phyloP scores from a whole-genome alignment of 148 eudicot species.

The Beta vulgaris region DNA sequence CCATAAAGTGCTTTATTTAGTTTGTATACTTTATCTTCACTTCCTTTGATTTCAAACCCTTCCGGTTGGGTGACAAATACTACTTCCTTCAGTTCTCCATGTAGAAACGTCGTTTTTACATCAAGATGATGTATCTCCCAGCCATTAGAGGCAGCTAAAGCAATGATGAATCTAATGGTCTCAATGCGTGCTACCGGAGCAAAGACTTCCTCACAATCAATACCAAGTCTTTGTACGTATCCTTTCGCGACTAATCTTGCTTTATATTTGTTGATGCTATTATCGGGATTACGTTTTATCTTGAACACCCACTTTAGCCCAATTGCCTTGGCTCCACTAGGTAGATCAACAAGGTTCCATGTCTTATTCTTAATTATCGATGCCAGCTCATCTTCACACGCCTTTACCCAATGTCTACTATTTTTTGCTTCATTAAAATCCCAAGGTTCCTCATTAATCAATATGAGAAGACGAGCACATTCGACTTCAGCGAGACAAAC shows the following conservation, averaged over 20 bases:
- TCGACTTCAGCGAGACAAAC: background rate
- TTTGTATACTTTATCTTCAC: constrained; percentile 6
- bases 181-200: constrained; percentile 6
- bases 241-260: constrained; percentile 10
- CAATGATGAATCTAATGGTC: background rate
- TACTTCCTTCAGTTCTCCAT: constrained; percentile 5
- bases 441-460: background rate
- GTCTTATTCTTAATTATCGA: background rate
- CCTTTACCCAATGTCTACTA: background rate
- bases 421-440: background rate
- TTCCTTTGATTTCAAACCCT: background rate
- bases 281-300: background rate
- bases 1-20: background rate
- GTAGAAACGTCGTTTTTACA: background rate
- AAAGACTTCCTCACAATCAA: background rate
- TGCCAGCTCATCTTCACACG: background rate
- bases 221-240: background rate
- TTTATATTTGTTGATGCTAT: background rate
- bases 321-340: background rate
- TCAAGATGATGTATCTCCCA: background rate
- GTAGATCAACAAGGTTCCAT: background rate
- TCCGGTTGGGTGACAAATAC: constrained; percentile 6
- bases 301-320: background rate
- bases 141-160: background rate
- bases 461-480: background rate